These are phyloP conservation scores for Botrytis paeoniae DNA, from an alignment of 2,329 filamentous ascomycete species.

Conservation along the genomic window DNA sequence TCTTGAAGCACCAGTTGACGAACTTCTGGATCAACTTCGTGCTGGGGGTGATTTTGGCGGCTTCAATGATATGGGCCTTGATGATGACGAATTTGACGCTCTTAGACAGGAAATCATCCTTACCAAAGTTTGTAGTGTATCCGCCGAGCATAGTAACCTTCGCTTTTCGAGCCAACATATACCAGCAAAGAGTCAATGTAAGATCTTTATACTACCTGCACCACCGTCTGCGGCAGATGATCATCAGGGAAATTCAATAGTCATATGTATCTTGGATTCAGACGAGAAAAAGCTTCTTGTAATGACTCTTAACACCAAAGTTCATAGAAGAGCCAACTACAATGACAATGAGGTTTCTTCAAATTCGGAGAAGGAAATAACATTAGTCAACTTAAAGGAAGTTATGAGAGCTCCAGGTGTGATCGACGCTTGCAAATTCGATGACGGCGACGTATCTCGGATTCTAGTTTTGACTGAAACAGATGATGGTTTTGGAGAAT, in stretches of 20 bases:
- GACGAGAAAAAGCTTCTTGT: conserved; percentile 66
- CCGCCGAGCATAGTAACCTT: conserved; percentile 59
- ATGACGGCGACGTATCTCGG: conserved; percentile 63
- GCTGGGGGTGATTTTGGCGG: conserved; percentile 62
- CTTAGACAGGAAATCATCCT: conserved; percentile 70
- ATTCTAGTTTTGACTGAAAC: conserved; percentile 69
- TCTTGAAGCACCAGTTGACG: conserved; percentile 66
- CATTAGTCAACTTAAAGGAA: conserved; percentile 32
- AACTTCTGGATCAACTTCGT: conserved; percentile 65
- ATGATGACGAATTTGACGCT: conserved; percentile 69
- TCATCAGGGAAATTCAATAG: conserved; percentile 51
- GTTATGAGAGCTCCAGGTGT: conserved; percentile 57
- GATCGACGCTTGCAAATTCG: conserved; percentile 68
- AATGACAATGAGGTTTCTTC: conserved; percentile 24
- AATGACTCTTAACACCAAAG: conserved; percentile 56
- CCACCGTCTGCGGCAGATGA: conserved; percentile 55
- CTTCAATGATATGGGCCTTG: conserved; percentile 68
- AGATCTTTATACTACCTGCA: conserved; percentile 65
- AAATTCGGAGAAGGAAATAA: conserved; percentile 37
- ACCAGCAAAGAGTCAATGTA: conserved; percentile 53
- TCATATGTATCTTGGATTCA: conserved; percentile 68
- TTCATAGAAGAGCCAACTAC: conserved; percentile 26
- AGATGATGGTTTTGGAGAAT: conserved; percentile 58
- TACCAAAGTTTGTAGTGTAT: conserved; percentile 65
- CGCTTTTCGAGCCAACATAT: conserved; percentile 56